phyloP scores from a whole-genome alignment of 2,329 filamentous ascomycete species.

The Gaeumannomyces tritici region DNA sequence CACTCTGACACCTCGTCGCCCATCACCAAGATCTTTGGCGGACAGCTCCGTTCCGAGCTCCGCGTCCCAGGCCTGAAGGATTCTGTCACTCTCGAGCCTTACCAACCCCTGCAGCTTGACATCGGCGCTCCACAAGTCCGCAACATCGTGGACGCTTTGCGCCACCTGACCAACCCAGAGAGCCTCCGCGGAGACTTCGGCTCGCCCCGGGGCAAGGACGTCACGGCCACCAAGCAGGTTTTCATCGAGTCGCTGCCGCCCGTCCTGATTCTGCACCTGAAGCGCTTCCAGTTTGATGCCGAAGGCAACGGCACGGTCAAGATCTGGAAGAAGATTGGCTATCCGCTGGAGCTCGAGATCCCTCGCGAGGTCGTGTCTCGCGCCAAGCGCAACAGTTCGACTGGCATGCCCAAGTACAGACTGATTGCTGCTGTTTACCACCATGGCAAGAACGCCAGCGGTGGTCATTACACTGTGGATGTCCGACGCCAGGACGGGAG shows the following conservation, averaged over 20 bases:
- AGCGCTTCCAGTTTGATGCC: slow-evolving; percentile 93
- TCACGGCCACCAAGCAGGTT: slow-evolving; percentile 82
- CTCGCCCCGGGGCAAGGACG: slow-evolving; percentile 65
- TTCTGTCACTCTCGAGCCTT: slow-evolving; percentile 87
- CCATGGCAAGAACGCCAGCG: slow-evolving; percentile 92
- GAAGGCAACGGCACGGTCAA: slow-evolving; percentile 78
- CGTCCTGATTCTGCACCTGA: slow-evolving; percentile 87
- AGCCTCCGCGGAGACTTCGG: slow-evolving; percentile 78
- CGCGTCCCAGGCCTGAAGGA: slow-evolving; percentile 78
- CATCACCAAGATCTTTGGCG: slow-evolving; percentile 89
- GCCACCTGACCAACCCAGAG: slow-evolving; percentile 74
- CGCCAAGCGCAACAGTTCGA: slow-evolving; percentile 59
- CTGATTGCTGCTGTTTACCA: slow-evolving; percentile 92
- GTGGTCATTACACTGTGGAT: slow-evolving; percentile 97
- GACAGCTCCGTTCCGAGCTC: slow-evolving; percentile 81
- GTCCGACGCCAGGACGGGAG: slow-evolving; percentile 87
- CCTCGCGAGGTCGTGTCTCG: slow-evolving; percentile 81
- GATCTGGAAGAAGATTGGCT: slow-evolving; percentile 97
- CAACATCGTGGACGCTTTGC: slow-evolving; percentile 87
- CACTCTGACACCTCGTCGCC: slow-evolving; percentile 64
- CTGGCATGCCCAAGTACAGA: slow-evolving; percentile 70
- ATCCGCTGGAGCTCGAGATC: slow-evolving; percentile 89
- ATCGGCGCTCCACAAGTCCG: slow-evolving; percentile 80
- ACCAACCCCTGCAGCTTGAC: slow-evolving; percentile 88
- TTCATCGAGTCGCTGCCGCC: slow-evolving; percentile 88